Conservation (phyloP, 2,329 filamentous ascomycete genomes). For the Alternaria novae-zelandiae region DNA sequence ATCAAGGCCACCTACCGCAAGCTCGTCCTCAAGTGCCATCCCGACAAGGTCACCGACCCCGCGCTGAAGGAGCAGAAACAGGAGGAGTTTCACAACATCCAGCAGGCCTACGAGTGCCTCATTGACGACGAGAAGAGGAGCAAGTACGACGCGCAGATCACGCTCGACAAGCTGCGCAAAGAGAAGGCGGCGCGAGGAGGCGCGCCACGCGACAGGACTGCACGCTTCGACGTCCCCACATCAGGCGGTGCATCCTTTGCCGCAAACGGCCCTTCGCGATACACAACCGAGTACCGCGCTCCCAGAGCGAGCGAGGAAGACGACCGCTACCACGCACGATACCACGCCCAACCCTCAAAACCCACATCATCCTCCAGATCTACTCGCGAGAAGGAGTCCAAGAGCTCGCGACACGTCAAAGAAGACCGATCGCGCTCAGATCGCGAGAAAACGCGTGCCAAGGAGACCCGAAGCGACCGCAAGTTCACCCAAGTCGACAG, state of each 20-base stretch:
- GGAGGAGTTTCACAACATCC: constrained; percentile 89
- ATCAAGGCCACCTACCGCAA: constrained; percentile 85
- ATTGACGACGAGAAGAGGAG: constrained; percentile 74
- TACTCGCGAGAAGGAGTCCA: constrained; percentile 38
- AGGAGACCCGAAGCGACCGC: constrained; percentile 50
- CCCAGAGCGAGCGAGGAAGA: constrained; percentile 36
- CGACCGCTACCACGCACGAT: constrained; percentile 47
- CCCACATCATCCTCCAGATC: constrained; percentile 32
- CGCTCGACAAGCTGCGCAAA: constrained; percentile 68
- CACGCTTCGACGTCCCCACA: constrained; percentile 44
- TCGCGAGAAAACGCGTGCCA: constrained; percentile 48
- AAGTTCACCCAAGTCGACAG: constrained; percentile 44
- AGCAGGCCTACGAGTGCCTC: constrained; percentile 90
- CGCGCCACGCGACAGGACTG: constrained; percentile 36
- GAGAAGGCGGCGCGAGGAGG: constrained; percentile 54
- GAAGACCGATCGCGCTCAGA: constrained; percentile 50
- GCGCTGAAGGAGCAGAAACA: constrained; percentile 77
- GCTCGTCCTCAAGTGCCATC: constrained; percentile 85
- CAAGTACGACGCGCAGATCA: constrained; percentile 79
- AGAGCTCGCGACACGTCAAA: constrained; percentile 34
- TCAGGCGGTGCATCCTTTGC: constrained; percentile 34
- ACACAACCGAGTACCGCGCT: constrained; percentile 43
- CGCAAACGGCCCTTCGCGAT: constrained; percentile 28
- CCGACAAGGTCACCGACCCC: constrained; percentile 86
- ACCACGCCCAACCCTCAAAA: constrained; percentile 46